Evolutionary conservation across 2,329 filamentous ascomycete species (phyloP), one percentile per base, ranked within the genome.

Genomic region (Aspergillus viridinutans): DNA sequence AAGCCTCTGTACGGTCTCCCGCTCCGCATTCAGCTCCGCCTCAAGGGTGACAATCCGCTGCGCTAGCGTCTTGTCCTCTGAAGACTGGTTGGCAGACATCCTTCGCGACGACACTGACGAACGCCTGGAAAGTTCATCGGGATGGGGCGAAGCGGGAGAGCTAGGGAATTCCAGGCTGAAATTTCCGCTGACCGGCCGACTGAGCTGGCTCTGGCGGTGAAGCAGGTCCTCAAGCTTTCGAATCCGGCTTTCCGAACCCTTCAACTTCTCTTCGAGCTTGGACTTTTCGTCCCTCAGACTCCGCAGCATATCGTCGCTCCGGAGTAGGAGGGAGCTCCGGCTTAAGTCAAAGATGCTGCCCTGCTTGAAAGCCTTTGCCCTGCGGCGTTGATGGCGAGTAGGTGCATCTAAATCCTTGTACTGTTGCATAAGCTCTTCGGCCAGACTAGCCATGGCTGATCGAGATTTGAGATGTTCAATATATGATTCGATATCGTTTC

Each of bases 281-380:
- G 79, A 74, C 67, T 96, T 97, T 58, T 96, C 92, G 17, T 91
- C 90, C 70, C 90, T 90, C n/a, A 97, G 74, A 62, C 80, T 89
- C 69, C 81, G 83, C 35, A 89, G 82, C 60, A 92, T 79, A 61
- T 97, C 92, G 66, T 96, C 91, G n/a, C 90, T 92, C 42, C 90
- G 86, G 14, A 96, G 84, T 66, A 96, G 77, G 9, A 97, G 82
- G 1, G 91, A 93, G 62, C 90, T 95, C 67, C 89, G 86, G n/a
- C 91, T 91, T 59, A 97, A 83, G 70, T 97, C 94, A 67, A 97
- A 92, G 40, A 97, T 84, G 69, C 94, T 97, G 17, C 94, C 94
- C 69, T 95, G 94, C 71, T 97, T 97, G 79, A 99, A 97, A 4
- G 91, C 92, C 72, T 93, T 96, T 6, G 94, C 85, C 56, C 91